A percentile compares a stretch with the other conserved stretches of the same genome.
Evolutionary conservation across 2,329 filamentous ascomycete species (phyloP).

Genomic region (Sporothrix variecibatus): DNA sequence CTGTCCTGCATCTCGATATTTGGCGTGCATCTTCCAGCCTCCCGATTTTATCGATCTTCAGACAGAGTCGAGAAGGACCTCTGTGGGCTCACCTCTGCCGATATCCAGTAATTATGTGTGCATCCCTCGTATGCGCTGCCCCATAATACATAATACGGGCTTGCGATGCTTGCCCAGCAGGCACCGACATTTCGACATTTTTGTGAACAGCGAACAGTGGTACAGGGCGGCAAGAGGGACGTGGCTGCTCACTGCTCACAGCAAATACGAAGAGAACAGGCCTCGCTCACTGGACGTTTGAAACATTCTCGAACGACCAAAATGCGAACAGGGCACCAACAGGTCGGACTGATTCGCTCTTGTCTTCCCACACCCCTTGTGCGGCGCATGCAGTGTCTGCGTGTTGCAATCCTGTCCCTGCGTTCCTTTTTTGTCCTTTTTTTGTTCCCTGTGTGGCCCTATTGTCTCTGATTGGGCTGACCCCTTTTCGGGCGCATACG

Average conservation of each 20-base stretch:
- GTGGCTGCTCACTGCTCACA: too few relatives aligned
- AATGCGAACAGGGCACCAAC: not conserved
- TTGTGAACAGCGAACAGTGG: not conserved
- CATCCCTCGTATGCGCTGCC: not conserved
- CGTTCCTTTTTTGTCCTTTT: not conserved
- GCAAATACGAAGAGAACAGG: not conserved
- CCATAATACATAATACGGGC: not conserved
- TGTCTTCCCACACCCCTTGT: not conserved
- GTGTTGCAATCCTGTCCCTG: not conserved
- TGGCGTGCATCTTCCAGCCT: slow-evolving; percentile 3
- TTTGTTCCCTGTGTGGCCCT: not conserved
- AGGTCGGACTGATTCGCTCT: not conserved
- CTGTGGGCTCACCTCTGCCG: not conserved
- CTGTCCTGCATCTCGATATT: slow-evolving; percentile 1
- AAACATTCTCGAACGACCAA: not conserved
- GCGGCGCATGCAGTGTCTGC: not conserved
- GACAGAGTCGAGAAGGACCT: not conserved
- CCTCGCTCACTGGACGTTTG: not conserved
- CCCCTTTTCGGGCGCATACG: not conserved
- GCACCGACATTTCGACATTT: not conserved
- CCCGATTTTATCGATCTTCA: not conserved
- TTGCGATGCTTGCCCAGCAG: not conserved
- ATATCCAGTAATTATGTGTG: not conserved
- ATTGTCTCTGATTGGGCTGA: not conserved
- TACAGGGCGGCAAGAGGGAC: slow-evolving; percentile 11